phyloP scores from a whole-genome alignment of 2,329 filamentous ascomycete species.

The Colletotrichum lini region DNA sequence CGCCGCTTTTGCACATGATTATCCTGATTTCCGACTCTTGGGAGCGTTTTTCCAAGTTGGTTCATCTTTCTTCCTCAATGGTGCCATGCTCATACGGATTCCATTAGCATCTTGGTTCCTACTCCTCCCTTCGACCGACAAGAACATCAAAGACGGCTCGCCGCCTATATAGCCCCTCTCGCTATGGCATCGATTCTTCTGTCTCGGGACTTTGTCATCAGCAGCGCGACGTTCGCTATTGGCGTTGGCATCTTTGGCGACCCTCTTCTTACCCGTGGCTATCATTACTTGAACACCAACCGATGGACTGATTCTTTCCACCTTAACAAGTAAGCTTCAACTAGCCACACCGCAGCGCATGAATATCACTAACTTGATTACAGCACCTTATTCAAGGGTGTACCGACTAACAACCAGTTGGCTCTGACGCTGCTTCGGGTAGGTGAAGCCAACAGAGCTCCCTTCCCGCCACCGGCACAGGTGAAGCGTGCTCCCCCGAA shows the following conservation, averaged over 20 bases:
- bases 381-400: slow-evolving; percentile 76
- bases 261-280: slow-evolving; percentile 67
- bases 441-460: slow-evolving; percentile 77
- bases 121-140: slow-evolving; percentile 45
- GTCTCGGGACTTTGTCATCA: slow-evolving; percentile 64
- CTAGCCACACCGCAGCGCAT: rapidly evolving
- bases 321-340: slow-evolving; percentile 15
- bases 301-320: slow-evolving; percentile 4
- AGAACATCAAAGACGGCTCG: slow-evolving; percentile 11
- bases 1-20: slow-evolving; percentile 40
- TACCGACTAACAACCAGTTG: slow-evolving; percentile 79
- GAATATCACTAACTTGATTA: background rate
- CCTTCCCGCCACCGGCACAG: slow-evolving; percentile 62
- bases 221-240: slow-evolving; percentile 68
- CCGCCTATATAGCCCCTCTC: background rate
- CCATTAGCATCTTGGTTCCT: slow-evolving; percentile 22
- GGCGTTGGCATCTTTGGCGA: slow-evolving; percentile 77
- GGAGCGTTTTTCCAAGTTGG: slow-evolving; percentile 47
- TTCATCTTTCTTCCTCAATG: background rate
- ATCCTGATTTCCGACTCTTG: slow-evolving; percentile 45
- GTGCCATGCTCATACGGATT: background rate
- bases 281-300: background rate
- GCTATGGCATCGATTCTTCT: slow-evolving; percentile 44
- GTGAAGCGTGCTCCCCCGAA: slow-evolving; percentile 1
- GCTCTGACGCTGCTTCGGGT: slow-evolving; percentile 76